Base-by-base conservation (phyloP, 768 basidiomycete genomes). In the Suillus lakei region DNA sequence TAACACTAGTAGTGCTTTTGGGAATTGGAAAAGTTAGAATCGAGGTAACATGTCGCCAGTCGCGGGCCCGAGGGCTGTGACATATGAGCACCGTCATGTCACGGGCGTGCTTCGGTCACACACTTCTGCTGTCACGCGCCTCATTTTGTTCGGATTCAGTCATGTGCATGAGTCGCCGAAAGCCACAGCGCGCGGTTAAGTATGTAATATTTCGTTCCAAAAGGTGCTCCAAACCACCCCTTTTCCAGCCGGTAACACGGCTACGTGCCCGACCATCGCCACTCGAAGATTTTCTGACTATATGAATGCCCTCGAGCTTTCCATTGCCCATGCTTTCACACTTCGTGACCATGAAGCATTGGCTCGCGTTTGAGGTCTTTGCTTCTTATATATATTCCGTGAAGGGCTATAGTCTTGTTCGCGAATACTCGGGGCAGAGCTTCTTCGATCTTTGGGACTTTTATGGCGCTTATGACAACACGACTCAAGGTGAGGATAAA, bases 401-500 rank as follows among this genome's bases (percentile, higher is more conserved):
- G 21, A 39, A 50, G 5, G 69, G 71, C 38, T 85, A 83, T 70
- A 67, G 74, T 38, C 73, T 85, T 12, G 53, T 83, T 8, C 80
- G 73, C 12, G 81, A 82, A 43, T 83, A 87, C 69, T 71, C 80
- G 16, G 88, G 88, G 0, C 44, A 65, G 1, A 78, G 75, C 0
- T 90, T 90, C 73, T 89, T 88, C 66, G 75, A 86, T 63, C 72
- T 78, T 3, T 89, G 86, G 86, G 73, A 80, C 62, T 88, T 85
- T 72, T 87, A 84, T 69, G 83, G 83, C 15, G 76, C 68, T 55
- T 77, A 75, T 23, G 85, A 86, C 68, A 85, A 86, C 60, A 73
- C 81, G 43, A 87, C 83, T 1, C 67, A 43, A 55, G 73, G 78
- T 79, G 18, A 32, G 74, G 61, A 77, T 74, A 70, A 80, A 82